Conservation (phyloP, 345 rosid species). For the Capsella bursapastoris region DNA sequence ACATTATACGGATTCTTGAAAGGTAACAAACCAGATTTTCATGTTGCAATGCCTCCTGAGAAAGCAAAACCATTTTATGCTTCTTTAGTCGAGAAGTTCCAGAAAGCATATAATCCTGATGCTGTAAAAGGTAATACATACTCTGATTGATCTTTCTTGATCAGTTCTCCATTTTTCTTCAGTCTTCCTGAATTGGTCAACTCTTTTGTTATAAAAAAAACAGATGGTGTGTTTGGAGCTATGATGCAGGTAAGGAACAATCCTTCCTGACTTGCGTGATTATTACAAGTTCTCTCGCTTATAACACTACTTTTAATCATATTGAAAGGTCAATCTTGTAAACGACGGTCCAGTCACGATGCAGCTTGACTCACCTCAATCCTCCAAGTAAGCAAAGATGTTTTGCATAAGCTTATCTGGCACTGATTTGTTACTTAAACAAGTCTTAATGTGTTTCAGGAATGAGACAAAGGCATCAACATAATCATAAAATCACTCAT, state of each 20-base stretch:
- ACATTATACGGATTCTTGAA: conserved; percentile 86
- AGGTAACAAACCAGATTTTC: conserved; percentile 99
- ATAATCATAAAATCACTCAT: conserved; percentile 37
- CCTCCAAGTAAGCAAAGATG: conserved; percentile 60
- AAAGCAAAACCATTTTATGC: conserved; percentile 78
- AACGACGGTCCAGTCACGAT: conserved; percentile 95
- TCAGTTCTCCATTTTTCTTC: background rate
- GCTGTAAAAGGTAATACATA: conserved; percentile 61
- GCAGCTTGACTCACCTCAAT: conserved; percentile 77
- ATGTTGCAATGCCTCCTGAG: conserved; percentile 90
- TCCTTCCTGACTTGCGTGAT: background rate
- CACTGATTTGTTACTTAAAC: conserved; percentile 1
- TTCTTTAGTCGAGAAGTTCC: conserved; percentile 66
- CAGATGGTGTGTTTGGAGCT: conserved; percentile 88
- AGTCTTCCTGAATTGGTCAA: background rate
- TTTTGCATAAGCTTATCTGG: background rate
- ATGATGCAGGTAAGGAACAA: conserved; percentile 72
- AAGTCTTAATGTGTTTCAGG: conserved; percentile 43
- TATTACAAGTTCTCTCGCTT: conserved; percentile 2
- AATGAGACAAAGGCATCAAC: conserved; percentile 30
- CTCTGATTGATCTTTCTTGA: background rate
- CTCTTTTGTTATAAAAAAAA: background rate
- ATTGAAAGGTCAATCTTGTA: conserved; percentile 69
- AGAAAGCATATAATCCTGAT: conserved; percentile 60
- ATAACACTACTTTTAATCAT: background rate